Base-by-base conservation (phyloP, 2,329 filamentous ascomycete genomes). In the Mycosphaerella sp. region DNA sequence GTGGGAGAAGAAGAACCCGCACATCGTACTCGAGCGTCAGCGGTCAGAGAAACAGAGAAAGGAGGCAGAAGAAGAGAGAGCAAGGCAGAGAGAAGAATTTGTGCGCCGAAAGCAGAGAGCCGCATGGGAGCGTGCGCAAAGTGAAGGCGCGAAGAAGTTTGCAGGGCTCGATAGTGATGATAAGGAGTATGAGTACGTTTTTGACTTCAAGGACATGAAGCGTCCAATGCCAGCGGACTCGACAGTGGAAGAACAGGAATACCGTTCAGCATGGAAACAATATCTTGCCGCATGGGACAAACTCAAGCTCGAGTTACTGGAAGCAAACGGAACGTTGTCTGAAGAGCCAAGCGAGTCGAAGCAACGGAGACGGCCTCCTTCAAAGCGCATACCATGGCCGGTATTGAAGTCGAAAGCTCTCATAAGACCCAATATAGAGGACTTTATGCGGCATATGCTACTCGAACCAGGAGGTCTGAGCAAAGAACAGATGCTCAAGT, bases 1-100 rank as follows among this genome's bases (percentile, higher is more conserved):
- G 93, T 98, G 89, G 85, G 90, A 96, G 75, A 89, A 88, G 72
- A 94, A 87, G 47, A 83, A 95, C 65, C 85, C 91, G 58, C 87
- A 91, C 17, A 73, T 94, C 46, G 68, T 91, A 0, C 86, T 93
- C 62, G 89, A 93, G 68, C 79, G 85, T 50, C 82, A 82, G 49
- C 73, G 78, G 40, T 73, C 80, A 49, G 77, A 82, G 59, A 76
- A 74, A 62, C 76, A 77, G 66, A 71, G 70, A 53, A 61, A 61
- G 62, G 68, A 68, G 53, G 69, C 73, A 57, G 75, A 75, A 55
- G 76, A 75, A 55, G 64, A 70, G 47, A 59, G 64, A 37, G 63
- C 61, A 12, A 55, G 58, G 43, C 51, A 59, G 44, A 47, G 62
- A 14, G 60, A 71, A 45, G 70, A 74, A 14, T 73, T 74, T 49